These are phyloP conservation scores for Microascus cirrosus DNA, from an alignment of 2,329 filamentous ascomycete genomes.

Conservation along the genomic window DNA sequence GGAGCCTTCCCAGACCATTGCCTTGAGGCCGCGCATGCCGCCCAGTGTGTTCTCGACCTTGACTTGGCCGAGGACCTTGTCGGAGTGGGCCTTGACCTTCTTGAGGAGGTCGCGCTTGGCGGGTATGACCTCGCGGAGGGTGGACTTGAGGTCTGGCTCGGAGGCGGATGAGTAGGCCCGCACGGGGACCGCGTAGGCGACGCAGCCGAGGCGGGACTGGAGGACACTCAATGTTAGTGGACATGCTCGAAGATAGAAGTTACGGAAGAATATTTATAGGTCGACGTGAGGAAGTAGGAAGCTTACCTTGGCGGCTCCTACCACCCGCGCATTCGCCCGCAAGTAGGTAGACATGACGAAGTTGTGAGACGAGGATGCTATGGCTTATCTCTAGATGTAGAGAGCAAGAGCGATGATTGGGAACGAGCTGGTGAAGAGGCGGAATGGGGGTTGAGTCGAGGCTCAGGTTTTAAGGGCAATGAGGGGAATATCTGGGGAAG, in stretches of 20 bases:
- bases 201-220: constrained; percentile 14
- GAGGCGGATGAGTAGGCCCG: constrained; percentile 60
- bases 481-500: neutral
- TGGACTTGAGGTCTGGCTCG: constrained; percentile 83
- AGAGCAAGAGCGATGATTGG: neutral
- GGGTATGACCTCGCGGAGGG: constrained; percentile 73
- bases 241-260: neutral
- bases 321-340: constrained; percentile 48
- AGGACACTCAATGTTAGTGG: neutral
- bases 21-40: constrained; percentile 94
- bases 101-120: constrained; percentile 89
- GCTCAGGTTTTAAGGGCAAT: neutral
- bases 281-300: neutral
- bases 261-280: neutral
- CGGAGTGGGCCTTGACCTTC: constrained; percentile 76
- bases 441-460: neutral
- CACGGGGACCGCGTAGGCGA: constrained; percentile 18
- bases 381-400: neutral
- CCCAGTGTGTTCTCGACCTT: constrained; percentile 91
- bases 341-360: constrained; percentile 54
- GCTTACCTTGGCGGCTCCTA: constrained; percentile 53
- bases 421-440: neutral
- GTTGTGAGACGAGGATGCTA: neutral
- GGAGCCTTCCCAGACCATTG: constrained; percentile 98
- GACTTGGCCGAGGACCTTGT: constrained; percentile 80